phyloP scores from a whole-genome alignment of 768 basidiomycete species.

The Arthromyces matolae region DNA sequence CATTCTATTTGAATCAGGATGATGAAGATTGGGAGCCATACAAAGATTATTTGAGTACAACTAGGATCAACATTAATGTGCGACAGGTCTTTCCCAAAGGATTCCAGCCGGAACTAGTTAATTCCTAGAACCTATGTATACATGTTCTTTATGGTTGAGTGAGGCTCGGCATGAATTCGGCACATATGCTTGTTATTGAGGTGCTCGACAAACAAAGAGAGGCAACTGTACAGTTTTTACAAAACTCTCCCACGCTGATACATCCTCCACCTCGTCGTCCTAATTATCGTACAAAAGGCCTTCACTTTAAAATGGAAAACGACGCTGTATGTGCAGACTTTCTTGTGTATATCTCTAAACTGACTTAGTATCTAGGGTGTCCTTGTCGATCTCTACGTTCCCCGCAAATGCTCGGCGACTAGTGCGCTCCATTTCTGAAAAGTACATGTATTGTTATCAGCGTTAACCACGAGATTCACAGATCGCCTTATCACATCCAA shows the following conservation, averaged over 20 bases:
- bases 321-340: constrained; percentile 60
- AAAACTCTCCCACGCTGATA: constrained; percentile 32
- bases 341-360: neutral
- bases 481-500: constrained; percentile 98
- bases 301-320: constrained; percentile 70
- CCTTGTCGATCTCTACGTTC: constrained; percentile 99
- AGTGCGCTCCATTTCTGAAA: constrained; percentile 56
- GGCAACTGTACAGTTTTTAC: constrained; percentile 37
- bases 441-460: neutral
- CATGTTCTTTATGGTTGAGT: neutral
- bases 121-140: neutral
- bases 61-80: constrained; percentile 89
- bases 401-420: constrained; percentile 98
- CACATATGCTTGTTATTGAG: neutral
- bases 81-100: constrained; percentile 83
- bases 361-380: constrained; percentile 61
- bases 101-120: constrained; percentile 36
- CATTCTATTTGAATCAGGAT: constrained; percentile 47
- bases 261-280: constrained; percentile 18
- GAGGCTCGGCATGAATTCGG: neutral
- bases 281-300: constrained; percentile 19
- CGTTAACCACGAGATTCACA: constrained; percentile 26
- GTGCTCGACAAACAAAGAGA: constrained; percentile 1
- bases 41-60: constrained; percentile 57
- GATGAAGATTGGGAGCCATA: constrained; percentile 57